A percentile compares a stretch with the other conserved stretches of the same genome.
Evolutionary conservation across 768 basidiomycete genomes (phyloP).

Genomic region (Omphalotus guepiniiformis): DNA sequence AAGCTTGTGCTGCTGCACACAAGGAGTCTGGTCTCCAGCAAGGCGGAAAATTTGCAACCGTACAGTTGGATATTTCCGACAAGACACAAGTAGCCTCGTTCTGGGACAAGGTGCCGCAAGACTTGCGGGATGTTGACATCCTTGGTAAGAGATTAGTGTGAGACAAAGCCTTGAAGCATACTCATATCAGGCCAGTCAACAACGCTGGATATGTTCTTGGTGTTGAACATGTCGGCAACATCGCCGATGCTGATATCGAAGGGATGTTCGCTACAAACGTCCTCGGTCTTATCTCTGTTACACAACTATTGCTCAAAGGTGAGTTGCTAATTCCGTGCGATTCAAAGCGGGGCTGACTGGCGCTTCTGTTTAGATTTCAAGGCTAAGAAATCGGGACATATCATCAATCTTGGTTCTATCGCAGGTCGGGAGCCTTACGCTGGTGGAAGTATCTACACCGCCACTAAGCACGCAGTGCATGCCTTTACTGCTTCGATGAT

Average conservation of each 20-base stretch:
- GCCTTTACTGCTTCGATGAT: constrained; percentile 83
- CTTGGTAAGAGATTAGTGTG: constrained; percentile 53
- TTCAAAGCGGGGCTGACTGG: neutral
- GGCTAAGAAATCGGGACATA: constrained; percentile 69
- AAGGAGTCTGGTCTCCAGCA: constrained; percentile 64
- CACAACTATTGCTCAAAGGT: constrained; percentile 69
- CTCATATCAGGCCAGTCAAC: constrained; percentile 36
- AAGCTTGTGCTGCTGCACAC: constrained; percentile 65
- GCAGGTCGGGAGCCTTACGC: constrained; percentile 86
- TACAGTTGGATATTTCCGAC: constrained; percentile 81
- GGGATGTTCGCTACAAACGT: constrained; percentile 82
- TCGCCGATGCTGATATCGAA: constrained; percentile 74
- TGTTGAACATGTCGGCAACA: constrained; percentile 79
- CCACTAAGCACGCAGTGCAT: constrained; percentile 82
- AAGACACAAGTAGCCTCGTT: constrained; percentile 64
- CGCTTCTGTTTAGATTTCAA: constrained; percentile 61
- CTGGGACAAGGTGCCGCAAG: constrained; percentile 65
- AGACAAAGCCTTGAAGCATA: neutral
- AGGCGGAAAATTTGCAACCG: constrained; percentile 72
- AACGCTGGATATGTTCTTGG: constrained; percentile 90
- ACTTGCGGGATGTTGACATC: constrained; percentile 74
- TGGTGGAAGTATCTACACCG: constrained; percentile 90
- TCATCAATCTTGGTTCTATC: constrained; percentile 95
- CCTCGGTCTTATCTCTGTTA: constrained; percentile 78
- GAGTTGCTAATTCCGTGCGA: neutral